Evolutionary conservation across 257 asterid genomes (phyloP).

Genomic region (Jaltomata sinuosa): DNA sequence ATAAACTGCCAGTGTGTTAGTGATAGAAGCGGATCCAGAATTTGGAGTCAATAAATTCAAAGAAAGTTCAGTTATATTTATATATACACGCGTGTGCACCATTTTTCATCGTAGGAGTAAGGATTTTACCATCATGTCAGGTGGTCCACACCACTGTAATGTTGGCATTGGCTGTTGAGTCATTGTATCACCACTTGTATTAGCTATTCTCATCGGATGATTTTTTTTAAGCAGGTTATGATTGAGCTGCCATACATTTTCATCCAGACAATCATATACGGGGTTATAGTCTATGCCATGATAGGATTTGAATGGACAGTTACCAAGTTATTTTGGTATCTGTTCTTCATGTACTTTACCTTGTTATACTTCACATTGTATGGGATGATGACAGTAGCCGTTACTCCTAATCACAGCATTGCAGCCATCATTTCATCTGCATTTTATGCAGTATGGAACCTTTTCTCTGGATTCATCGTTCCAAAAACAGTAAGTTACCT

Average conservation of each 20-base stretch:
- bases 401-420: conserved; percentile 62
- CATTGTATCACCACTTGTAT: neutral
- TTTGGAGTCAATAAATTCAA: neutral
- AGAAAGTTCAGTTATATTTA: neutral
- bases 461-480: conserved; percentile 75
- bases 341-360: conserved; percentile 71
- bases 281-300: conserved; percentile 64
- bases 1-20: neutral
- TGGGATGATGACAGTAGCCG: conserved; percentile 84
- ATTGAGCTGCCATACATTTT: conserved; percentile 67
- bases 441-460: conserved; percentile 57
- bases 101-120: neutral
- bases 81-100: neutral
- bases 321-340: conserved; percentile 60
- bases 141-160: neutral
- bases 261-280: conserved; percentile 45
- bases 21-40: neutral
- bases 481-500: conserved; percentile 49
- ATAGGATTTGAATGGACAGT: conserved; percentile 73
- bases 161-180: neutral
- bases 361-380: conserved; percentile 68
- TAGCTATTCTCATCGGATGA: neutral
- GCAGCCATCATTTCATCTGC: conserved; percentile 63
- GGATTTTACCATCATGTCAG: neutral
- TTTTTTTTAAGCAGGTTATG: conserved; percentile 27